Conservation (phyloP, 139 green algal species). For the Coelastrella sp. region DNA sequence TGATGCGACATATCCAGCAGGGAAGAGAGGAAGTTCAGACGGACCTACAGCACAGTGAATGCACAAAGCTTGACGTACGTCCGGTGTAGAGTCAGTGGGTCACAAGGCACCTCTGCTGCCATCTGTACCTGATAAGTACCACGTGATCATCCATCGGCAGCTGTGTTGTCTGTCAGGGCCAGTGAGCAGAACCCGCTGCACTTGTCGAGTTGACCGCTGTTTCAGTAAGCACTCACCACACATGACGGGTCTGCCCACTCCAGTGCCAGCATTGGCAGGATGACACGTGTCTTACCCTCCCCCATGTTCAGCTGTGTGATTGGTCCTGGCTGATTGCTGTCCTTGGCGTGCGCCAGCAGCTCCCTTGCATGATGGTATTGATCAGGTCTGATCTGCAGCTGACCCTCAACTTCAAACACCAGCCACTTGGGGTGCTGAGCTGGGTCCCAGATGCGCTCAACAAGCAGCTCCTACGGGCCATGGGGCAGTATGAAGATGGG, state of each 20-base stretch:
- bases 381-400: conserved; percentile 69
- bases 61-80: not conserved
- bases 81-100: not conserved
- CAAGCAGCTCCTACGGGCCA: conserved; percentile 61
- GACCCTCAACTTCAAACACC: conserved; percentile 70
- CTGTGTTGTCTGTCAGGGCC: not conserved
- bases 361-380: conserved; percentile 60
- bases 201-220: not conserved
- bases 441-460: conserved; percentile 54
- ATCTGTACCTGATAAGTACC: no score
- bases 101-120: not conserved
- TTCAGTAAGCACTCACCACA: conserved; percentile 10
- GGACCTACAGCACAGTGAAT: conserved; percentile 54
- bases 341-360: conserved; percentile 48
- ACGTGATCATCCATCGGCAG: no score
- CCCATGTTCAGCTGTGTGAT: conserved; percentile 75
- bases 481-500: not conserved
- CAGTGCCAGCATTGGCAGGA: conserved; percentile 73
- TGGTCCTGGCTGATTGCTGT: not conserved
- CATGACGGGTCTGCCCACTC: not conserved
- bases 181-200: not conserved
- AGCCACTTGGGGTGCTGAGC: conserved; percentile 62
- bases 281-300: conserved; percentile 78
- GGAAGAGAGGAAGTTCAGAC: conserved; percentile 65
- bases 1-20: conserved; percentile 62